Base-by-base conservation (phyloP, 1,139 yeast genomes). In the Candida smagusa region DNA sequence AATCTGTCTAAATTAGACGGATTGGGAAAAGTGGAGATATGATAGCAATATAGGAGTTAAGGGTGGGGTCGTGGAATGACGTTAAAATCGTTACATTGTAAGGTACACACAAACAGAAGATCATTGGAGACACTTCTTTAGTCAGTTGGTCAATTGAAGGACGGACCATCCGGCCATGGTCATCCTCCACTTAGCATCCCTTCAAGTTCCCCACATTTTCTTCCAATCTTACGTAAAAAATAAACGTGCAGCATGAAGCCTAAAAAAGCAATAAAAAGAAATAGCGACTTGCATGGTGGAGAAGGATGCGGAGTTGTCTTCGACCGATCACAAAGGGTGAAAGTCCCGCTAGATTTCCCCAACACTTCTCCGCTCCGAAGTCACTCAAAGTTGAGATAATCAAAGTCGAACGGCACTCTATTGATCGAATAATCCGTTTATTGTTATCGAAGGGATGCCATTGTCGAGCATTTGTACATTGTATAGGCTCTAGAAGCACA, bases 301-400 rank as follows among this genome's bases (percentile, higher is more conserved):
- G 42, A 34, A 35, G 31, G 24, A 49, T 44, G 60, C 29, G 59
- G 60, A 52, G 57, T 43, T 41, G 36, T 36, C 9, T 12, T 6
- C 21, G 26, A 9, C 26, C 11, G 11, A 23, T 6, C 26, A 35
- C 32, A 40, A 40, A 27, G 43, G 38, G 37, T 36, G 37, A 37
- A 29, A 22, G n/a, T 23, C 30, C 12, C 16, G 32, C 31, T 22
- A 13, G 22, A 11, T 16, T 24, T 23, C 35, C 24, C 22, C 29
- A 34, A 23, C 26, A 9, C 26, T 23, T 23, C 26, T 23, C 26
- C 26, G 11, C 26, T 23, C 26, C 26, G 26, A 23, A 23, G 26
- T 16, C 5, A 16, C 19, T 3, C 19, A 16, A 16, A 16, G 19
- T 3, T 5, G 5, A 16, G 19, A 16, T 16, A 16, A 16, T 16